These are phyloP conservation scores for Fraxinus sp. DNA, from an alignment of 305 asterid species.

Conservation along the genomic window DNA sequence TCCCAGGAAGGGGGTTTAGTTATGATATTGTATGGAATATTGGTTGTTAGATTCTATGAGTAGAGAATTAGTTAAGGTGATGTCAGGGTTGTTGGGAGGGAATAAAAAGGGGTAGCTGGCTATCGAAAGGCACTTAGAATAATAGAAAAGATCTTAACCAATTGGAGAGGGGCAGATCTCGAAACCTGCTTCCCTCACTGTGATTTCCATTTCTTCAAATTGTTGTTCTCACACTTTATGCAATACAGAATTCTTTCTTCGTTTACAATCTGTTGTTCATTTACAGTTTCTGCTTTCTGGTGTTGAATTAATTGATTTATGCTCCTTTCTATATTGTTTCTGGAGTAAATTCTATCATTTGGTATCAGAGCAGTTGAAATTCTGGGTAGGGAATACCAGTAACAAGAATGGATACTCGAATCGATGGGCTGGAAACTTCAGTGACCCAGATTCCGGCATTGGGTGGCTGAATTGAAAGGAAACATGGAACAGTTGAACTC, in stretches of 20 bases:
- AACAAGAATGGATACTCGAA: neutral
- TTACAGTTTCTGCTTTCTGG: neutral
- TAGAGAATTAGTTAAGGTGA: too few relatives aligned
- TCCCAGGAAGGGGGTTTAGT: neutral
- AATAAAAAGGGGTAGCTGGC: too few relatives aligned
- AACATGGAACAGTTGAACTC: neutral
- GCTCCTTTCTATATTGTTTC: neutral
- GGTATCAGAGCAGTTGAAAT: neutral
- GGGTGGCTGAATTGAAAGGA: neutral
- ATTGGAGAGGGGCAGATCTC: neutral
- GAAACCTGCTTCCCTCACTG: neutral
- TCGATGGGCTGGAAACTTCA: neutral
- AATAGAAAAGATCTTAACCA: neutral
- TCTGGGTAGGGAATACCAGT: neutral
- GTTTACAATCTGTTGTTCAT: neutral
- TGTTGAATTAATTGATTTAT: too few relatives aligned
- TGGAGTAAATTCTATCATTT: neutral
- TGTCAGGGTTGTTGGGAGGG: too few relatives aligned
- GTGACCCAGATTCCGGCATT: neutral
- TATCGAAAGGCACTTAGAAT: neutral
- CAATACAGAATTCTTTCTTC: neutral
- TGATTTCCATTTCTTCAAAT: neutral
- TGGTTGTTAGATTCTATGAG: too few relatives aligned
- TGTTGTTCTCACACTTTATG: neutral
- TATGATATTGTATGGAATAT: too few relatives aligned